Evolutionary conservation across 805 yeast species (phyloP), one percentile per base, ranked within the genome.

Genomic region (Schwanniomyces yamadae): DNA sequence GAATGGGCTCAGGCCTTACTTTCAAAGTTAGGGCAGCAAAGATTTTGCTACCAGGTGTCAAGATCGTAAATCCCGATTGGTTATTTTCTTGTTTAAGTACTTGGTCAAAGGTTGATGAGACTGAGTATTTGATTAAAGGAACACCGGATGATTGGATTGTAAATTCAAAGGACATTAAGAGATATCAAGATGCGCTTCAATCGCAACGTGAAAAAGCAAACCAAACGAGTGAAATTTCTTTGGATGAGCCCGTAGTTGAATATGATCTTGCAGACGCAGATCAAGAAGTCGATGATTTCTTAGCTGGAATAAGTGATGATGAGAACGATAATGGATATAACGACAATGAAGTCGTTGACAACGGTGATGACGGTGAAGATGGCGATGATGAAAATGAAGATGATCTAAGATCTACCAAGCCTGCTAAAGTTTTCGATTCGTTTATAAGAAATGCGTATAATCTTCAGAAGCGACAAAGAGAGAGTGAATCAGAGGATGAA

Each of bases 61-160:
- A 82, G 48, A 74, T 91, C n/a, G 95, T 91, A 13, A 82, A 81
- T 50, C 90, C 95, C 2, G 93, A 86, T 50, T 91, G 99, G 99
- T 61, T 91, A 2, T 90, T 90, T 63, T 80, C 83, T 23, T 85
- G 96, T 57, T 68, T 91, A 46, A 80, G 89, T 6, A 62, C 73
- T 17, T 91, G 98, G 98, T 67, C 69, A 37, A 74, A 73, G 30
- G 81, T 80, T 0, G 78, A 80, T 12, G 93, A 83, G 44, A 66
- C 55, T 3, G 77, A 74, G 3, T 90, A 69, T 52, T 55, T 69
- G 26, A 65, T 89, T 13, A 61, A 71, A 5, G 73, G 77, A n/a
- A 70, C 68, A 4, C 69, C 71, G 14, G 73, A 71, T 1, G 64
- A 62, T 23, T 55, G 73, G 53, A 53, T 71, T 11, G 66, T 71